Evolutionary conservation across 2,329 filamentous ascomycete species (phyloP), one percentile per base, ranked within the genome.

Genomic region (Penicillium nordicum): DNA sequence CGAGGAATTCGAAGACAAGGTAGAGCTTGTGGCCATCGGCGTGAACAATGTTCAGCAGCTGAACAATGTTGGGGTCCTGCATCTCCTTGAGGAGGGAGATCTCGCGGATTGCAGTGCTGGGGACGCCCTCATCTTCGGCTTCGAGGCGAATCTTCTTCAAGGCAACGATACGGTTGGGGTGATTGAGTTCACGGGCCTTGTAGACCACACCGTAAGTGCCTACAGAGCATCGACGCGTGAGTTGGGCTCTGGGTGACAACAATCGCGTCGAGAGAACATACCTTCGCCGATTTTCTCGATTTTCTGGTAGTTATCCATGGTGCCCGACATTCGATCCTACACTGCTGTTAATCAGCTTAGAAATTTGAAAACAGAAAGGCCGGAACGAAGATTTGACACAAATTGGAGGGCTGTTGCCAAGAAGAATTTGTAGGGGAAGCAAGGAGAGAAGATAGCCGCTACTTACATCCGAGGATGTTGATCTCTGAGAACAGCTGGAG

Each of bases 221-320:
- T 96, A 64, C 6, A 48, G 25, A 30, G 37, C 8, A 47, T 29
- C 21, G 32, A 63, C 58, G 55, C 54, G 63, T 66, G n/a, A 66
- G 63, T 40, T 57, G 34, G 32, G 51, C n/a, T 32, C 16, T 30
- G 25, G 43, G 25, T 34, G 40, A 32, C 18, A 36, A 45, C 16
- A 51, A 30, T 40, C 44, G 29, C n/a, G 49, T 43, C 23, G 44
- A 46, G 16, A 42, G 37, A 50, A 74, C 83, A 68, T 79, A 94
- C 92, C 92, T 84, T 96, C 92, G 76, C 92, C 92, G 70, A 96
- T 92, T 82, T 96, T 96, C 80, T 96, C 92, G 70, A 96, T 84
- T 80, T 95, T 95, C 78, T 96, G 90, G 76, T 96, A 96, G 78
- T 96, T 95, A 77, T 96, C 91, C 92, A 96, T 96, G 64, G 59